Conservation (phyloP, 2,329 filamentous ascomycete genomes). For the Sordariomycetes sp. region DNA sequence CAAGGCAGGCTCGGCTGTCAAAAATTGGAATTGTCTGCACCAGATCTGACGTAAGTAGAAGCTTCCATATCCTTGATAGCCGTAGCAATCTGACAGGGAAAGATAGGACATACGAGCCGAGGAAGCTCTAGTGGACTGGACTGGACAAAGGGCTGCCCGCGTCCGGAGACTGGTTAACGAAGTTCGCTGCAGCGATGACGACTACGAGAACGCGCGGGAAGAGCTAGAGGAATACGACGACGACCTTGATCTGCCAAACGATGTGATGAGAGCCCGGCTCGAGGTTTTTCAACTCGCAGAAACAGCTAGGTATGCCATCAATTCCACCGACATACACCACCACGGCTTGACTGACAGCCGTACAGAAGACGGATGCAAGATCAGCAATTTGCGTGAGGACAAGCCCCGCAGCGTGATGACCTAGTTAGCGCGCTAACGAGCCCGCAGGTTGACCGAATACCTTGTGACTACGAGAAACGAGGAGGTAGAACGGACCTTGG, state of each 20-base stretch:
- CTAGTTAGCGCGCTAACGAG: not conserved
- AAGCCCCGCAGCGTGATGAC: not conserved
- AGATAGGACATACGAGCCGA: constrained; percentile 17
- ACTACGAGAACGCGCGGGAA: constrained; percentile 3
- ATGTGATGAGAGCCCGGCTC: not conserved
- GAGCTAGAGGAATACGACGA: constrained; percentile 9
- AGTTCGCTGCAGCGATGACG: constrained; percentile 6
- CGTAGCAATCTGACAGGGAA: not conserved
- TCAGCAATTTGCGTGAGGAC: constrained; percentile 13
- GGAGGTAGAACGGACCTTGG: constrained; percentile 16
- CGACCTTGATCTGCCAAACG: constrained; percentile 7
- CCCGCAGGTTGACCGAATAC: constrained; percentile 15
- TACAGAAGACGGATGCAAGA: constrained; percentile 7
- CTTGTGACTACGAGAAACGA: constrained; percentile 24
- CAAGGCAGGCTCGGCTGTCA: constrained; percentile 18
- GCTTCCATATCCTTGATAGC: not conserved
- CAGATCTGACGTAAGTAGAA: constrained; percentile 20
- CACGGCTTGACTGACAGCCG: not conserved
- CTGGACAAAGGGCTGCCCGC: constrained; percentile 7
- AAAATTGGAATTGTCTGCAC: constrained; percentile 31
- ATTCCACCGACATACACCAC: not conserved
- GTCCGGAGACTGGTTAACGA: constrained; percentile 10
- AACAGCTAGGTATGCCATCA: not conserved
- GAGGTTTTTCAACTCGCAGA: constrained; percentile 3
- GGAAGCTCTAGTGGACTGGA: constrained; percentile 18